phyloP scores from a whole-genome alignment of 2,329 filamentous ascomycete genomes.

The Didymosphaeria variabile region DNA sequence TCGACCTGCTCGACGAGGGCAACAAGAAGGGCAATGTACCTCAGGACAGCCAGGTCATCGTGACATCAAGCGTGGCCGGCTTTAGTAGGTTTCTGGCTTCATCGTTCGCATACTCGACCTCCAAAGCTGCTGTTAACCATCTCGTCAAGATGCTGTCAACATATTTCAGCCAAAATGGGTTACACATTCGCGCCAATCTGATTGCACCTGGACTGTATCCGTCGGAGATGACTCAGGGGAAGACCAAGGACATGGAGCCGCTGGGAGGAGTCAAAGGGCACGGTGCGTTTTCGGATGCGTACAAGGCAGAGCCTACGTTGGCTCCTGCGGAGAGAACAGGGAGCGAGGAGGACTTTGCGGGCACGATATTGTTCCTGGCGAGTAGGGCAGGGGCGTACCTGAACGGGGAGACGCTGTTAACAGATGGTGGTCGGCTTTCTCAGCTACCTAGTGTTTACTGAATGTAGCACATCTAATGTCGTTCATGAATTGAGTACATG shows the following conservation, averaged over 20 bases:
- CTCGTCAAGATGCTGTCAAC: conserved; percentile 61
- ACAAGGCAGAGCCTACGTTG: conserved; percentile 20
- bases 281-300: conserved; percentile 4
- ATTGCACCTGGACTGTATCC: conserved; percentile 57
- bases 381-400: conserved; percentile 64
- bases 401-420: conserved; percentile 13
- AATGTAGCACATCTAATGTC: not conserved
- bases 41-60: conserved; percentile 30
- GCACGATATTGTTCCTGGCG: conserved; percentile 71
- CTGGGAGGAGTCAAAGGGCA: conserved; percentile 7
- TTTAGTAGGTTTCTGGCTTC: conserved; percentile 26
- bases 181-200: conserved; percentile 59
- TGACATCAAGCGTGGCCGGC: conserved; percentile 30
- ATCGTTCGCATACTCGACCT: conserved; percentile 34
- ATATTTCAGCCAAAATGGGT: conserved; percentile 42
- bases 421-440: conserved; percentile 9
- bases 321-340: conserved; percentile 67
- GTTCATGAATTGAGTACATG: not conserved
- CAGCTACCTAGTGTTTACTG: conserved; percentile 9
- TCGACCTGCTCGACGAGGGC: conserved; percentile 54
- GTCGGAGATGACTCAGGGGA: conserved; percentile 27
- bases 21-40: conserved; percentile 36
- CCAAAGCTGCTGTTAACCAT: conserved; percentile 59
- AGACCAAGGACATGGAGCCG: conserved; percentile 19
- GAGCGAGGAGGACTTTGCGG: conserved; percentile 70